A percentile compares a stretch with the other conserved stretches of the same genome.
Evolutionary conservation across 2,329 filamentous ascomycete genomes (phyloP).

Genomic region (Fusarium compactum): DNA sequence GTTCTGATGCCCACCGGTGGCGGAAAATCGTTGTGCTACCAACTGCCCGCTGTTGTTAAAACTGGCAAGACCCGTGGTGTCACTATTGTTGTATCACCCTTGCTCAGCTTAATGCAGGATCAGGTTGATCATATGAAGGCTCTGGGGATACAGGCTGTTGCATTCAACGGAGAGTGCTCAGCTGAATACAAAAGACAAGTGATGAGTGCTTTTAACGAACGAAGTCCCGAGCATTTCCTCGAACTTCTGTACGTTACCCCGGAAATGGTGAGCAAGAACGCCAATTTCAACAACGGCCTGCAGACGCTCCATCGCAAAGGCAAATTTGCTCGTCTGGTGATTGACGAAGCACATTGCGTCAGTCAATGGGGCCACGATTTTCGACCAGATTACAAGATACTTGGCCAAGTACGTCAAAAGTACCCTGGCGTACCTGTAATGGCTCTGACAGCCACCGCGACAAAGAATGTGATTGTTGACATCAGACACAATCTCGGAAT

Average conservation of each 20-base stretch:
- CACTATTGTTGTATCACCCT: constrained; percentile 92
- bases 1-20: constrained; percentile 98
- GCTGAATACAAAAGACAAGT: constrained; percentile 73
- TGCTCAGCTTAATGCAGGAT: constrained; percentile 97
- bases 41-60: constrained; percentile 86
- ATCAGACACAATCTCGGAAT: constrained; percentile 94
- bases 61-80: constrained; percentile 86
- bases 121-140: constrained; percentile 86
- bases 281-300: constrained; percentile 74
- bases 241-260: constrained; percentile 95
- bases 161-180: constrained; percentile 83
- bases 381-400: constrained; percentile 90
- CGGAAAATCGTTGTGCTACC: constrained; percentile 96
- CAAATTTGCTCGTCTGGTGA: constrained; percentile 89
- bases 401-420: constrained; percentile 78
- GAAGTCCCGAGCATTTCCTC: constrained; percentile 78
- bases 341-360: constrained; percentile 99
- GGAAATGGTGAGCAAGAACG: constrained; percentile 92
- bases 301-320: constrained; percentile 74
- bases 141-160: constrained; percentile 80
- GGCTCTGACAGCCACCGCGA: constrained; percentile 95
- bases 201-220: constrained; percentile 71
- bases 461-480: constrained; percentile 90
- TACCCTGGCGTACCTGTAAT: constrained; percentile 89
- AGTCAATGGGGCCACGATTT: constrained; percentile 99